These are phyloP conservation scores for Zea mays DNA, from an alignment of 176 grass and related monocot species.

Conservation along the genomic window Zm-B73-REFERENCE-NAM-5.0 NC_050102.1:149058501-149059000, in stretches of 20 bases:
- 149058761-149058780: slow-evolving; percentile 35
- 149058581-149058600: too few relatives aligned
- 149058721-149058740: slow-evolving; percentile 34
- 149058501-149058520: too few relatives aligned
- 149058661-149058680: too few relatives aligned
- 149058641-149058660: too few relatives aligned
- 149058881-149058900: slow-evolving; percentile 41
- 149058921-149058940: background rate
- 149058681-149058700: too few relatives aligned
- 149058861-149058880: slow-evolving; percentile 55
- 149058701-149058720: slow-evolving; percentile 32
- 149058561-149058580: too few relatives aligned
- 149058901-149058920: slow-evolving; percentile 27
- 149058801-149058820: slow-evolving; percentile 22
- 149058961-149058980: slow-evolving; percentile 15
- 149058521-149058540: too few relatives aligned
- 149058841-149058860: slow-evolving; percentile 67
- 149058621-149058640: too few relatives aligned
- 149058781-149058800: slow-evolving; percentile 46
- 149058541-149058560: too few relatives aligned
- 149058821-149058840: slow-evolving; percentile 57
- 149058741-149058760: slow-evolving; percentile 31
- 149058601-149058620: too few relatives aligned
- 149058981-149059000: slow-evolving; percentile 45
- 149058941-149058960: background rate